A percentile compares a stretch with the other conserved stretches of the same genome.
phyloP scores from a whole-genome alignment of 2,329 filamentous ascomycete species.

The Neonectria sp. region DNA sequence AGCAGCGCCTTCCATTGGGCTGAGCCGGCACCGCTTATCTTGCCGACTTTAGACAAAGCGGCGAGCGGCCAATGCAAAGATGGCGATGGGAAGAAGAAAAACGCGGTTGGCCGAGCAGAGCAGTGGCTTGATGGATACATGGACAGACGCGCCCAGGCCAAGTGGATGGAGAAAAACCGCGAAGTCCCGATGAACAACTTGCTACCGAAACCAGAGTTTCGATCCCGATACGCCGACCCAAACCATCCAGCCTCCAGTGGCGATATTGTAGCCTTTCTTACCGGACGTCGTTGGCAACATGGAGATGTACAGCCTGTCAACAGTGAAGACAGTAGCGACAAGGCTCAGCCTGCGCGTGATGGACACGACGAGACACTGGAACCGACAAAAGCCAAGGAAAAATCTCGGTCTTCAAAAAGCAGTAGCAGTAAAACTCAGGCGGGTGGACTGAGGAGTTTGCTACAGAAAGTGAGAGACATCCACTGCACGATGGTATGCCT shows the following conservation, averaged over 20 bases:
- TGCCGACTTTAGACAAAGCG: conserved; percentile 58
- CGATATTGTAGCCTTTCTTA: conserved; percentile 19
- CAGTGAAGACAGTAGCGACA: background rate
- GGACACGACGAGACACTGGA: background rate
- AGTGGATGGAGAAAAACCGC: conserved; percentile 17
- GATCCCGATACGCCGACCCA: conserved; percentile 28
- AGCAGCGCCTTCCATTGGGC: conserved; percentile 56
- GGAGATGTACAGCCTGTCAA: background rate
- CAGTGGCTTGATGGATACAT: conserved; percentile 6
- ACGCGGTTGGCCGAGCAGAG: conserved; percentile 7
- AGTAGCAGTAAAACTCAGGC: background rate
- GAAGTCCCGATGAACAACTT: conserved; percentile 8
- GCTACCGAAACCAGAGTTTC: conserved; percentile 20
- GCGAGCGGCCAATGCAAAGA: background rate
- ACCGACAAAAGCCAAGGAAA: background rate
- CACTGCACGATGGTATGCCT: fast-evolving
- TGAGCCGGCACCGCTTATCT: conserved; percentile 64
- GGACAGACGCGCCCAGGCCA: conserved; percentile 17
- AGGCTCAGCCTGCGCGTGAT: background rate
- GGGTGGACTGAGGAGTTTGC: background rate
- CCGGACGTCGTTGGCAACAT: conserved; percentile 21
- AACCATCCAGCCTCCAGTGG: conserved; percentile 23
- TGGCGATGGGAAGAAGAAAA: conserved; percentile 13
- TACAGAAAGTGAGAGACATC: conserved; percentile 3
- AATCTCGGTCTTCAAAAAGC: background rate